Evolutionary conservation across 495 filamentous ascomycete genomes (phyloP).

Genomic region (Ascobolus immersus): DNA sequence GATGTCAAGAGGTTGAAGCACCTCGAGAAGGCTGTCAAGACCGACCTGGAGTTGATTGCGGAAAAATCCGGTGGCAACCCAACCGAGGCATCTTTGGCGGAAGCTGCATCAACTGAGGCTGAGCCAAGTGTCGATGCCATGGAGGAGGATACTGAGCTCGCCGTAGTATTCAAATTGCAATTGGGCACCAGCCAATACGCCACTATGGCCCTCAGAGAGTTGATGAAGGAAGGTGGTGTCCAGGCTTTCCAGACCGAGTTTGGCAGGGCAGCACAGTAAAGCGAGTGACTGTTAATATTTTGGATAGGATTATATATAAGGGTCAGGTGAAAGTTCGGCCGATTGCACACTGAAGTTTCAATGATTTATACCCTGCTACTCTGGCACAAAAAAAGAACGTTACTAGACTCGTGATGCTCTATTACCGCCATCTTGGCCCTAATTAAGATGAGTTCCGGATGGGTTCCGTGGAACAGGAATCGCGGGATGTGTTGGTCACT

Average conservation of each 20-base stretch:
- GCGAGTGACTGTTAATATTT: background rate
- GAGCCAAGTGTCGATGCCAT: conserved; percentile 1
- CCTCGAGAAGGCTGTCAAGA: conserved; percentile 61
- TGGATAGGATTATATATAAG: too few species aligned
- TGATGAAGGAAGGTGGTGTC: conserved; percentile 41
- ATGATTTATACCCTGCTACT: too few species aligned
- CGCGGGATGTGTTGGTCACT: too few species aligned
- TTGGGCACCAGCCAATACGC: conserved; percentile 74
- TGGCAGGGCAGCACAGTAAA: conserved; percentile 9
- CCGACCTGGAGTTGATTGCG: conserved; percentile 40
- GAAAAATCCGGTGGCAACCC: conserved; percentile 6
- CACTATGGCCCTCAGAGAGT: conserved; percentile 74
- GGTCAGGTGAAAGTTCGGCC: too few species aligned
- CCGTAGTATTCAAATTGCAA: conserved; percentile 63
- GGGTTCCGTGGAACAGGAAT: too few species aligned
- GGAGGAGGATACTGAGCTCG: conserved; percentile 32
- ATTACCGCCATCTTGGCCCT: too few species aligned
- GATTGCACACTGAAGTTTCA: too few species aligned
- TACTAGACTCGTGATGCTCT: too few species aligned
- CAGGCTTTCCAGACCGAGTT: conserved; percentile 40
- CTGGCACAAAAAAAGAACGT: too few species aligned
- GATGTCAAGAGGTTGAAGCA: conserved; percentile 43
- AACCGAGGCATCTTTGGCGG: too few species aligned
- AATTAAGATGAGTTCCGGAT: too few species aligned
- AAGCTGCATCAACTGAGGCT: background rate